phyloP scores from a whole-genome alignment of 2,329 filamentous ascomycete species.

The Hymenoscyphus occultus region DNA sequence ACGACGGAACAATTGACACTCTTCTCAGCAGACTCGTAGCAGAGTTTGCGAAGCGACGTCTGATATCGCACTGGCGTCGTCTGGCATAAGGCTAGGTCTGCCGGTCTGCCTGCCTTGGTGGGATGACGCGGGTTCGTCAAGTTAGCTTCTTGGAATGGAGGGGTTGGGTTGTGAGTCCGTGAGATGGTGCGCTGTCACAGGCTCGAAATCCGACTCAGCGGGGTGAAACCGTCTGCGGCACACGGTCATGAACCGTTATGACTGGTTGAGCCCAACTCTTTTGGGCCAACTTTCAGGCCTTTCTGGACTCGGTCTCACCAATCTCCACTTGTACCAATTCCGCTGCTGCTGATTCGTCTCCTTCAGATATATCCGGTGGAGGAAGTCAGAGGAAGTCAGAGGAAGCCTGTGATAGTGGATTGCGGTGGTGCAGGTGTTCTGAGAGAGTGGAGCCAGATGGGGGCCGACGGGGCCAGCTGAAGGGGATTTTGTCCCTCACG shows the following conservation, averaged over 20 bases:
- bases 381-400: too few species aligned
- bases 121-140: constrained; percentile 23
- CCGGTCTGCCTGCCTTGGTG: constrained; percentile 15
- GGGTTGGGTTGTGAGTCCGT: constrained; percentile 20
- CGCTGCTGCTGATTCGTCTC: constrained; percentile 16
- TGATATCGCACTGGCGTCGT: neutral
- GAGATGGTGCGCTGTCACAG: constrained; percentile 25
- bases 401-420: too few species aligned
- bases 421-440: neutral
- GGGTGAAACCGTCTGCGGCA: constrained; percentile 14
- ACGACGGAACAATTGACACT: neutral
- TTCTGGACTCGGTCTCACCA: neutral
- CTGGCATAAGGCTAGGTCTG: constrained; percentile 18
- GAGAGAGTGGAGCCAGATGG: neutral
- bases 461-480: neutral
- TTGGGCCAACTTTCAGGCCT: constrained; percentile 5
- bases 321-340: constrained; percentile 16
- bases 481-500: constrained; percentile 7
- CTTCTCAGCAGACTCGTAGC: neutral
- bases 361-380: too few species aligned
- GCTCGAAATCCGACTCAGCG: constrained; percentile 15
- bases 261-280: constrained; percentile 1
- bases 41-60: neutral
- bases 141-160: constrained; percentile 21
- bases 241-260: neutral